Evolutionary conservation across 148 eudicot species (phyloP).

Genomic region (Simmondsia chinensis): DNA sequence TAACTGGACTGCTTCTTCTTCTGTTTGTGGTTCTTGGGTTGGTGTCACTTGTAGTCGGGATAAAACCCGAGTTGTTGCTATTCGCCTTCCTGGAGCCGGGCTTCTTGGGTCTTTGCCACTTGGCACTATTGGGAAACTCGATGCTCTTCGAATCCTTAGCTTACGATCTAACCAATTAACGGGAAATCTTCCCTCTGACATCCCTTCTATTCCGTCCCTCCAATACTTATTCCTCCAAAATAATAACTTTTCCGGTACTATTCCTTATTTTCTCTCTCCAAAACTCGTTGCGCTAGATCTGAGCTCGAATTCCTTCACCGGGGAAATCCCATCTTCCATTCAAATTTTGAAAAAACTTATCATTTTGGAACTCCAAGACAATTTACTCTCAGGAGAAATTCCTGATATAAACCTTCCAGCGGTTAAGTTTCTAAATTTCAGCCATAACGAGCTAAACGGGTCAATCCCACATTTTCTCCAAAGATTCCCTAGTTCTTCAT

Average conservation of each 20-base stretch:
- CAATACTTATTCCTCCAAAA: constrained; percentile 58
- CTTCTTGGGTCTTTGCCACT: constrained; percentile 59
- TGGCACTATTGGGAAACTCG: constrained; percentile 57
- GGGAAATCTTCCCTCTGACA: constrained; percentile 66
- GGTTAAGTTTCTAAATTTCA: constrained; percentile 53
- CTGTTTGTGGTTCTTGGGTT: constrained; percentile 68
- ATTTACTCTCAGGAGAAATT: constrained; percentile 51
- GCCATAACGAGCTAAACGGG: constrained; percentile 62
- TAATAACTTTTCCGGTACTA: constrained; percentile 64
- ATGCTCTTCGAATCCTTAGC: constrained; percentile 62
- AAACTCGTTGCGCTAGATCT: constrained; percentile 46
- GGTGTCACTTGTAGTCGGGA: constrained; percentile 63
- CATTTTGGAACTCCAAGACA: constrained; percentile 44
- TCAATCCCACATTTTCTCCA: constrained; percentile 48
- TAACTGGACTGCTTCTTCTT: constrained; percentile 45
- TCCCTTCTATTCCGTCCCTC: constrained; percentile 57
- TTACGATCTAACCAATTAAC: constrained; percentile 63
- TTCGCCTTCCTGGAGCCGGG: constrained; percentile 82
- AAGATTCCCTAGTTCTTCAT: constrained; percentile 59
- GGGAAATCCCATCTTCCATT: constrained; percentile 40
- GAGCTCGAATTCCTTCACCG: constrained; percentile 59
- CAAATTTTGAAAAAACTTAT: constrained; percentile 39
- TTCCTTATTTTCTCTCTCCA: constrained; percentile 48
- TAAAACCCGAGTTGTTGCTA: constrained; percentile 39
- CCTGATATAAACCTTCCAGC: constrained; percentile 43